Percentiles rank a stretch among this genome's conserved stretches.
These are phyloP conservation scores for Cytospora mali DNA, from an alignment of 2,329 filamentous ascomycete species.

Conservation along the genomic window DNA sequence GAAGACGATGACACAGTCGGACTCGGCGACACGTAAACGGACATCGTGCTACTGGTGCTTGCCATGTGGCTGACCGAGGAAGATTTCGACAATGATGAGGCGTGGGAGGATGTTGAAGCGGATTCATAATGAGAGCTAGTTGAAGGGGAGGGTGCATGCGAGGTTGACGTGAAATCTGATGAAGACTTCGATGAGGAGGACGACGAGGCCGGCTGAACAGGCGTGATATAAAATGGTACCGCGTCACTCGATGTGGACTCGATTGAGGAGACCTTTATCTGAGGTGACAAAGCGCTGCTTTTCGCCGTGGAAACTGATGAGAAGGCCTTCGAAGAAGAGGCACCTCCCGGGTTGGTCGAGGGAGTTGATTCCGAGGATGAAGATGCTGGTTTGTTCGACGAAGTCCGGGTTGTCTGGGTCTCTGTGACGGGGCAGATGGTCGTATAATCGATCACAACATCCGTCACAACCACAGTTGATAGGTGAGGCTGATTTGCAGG, in stretches of 20 bases:
- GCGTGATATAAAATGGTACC: neutral
- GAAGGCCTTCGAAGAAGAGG: no score
- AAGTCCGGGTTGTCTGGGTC: neutral
- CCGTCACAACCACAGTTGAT: conserved; percentile 15
- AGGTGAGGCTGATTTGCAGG: conserved; percentile 1
- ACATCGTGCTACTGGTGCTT: no score
- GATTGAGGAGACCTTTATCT: no score
- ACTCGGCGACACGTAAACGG: no score
- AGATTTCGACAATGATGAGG: no score
- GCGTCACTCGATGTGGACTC: no score
- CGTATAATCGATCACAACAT: conserved; percentile 11
- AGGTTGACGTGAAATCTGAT: neutral
- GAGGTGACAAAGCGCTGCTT: no score
- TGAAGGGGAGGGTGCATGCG: neutral
- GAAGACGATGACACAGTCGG: no score
- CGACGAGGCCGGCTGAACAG: neutral
- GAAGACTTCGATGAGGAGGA: neutral
- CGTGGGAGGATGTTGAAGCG: neutral
- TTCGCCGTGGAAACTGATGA: no score
- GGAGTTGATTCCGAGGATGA: neutral
- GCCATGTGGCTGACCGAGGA: no score
- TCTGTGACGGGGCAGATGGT: conserved; percentile 20
- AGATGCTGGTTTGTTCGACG: neutral
- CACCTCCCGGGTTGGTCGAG: no score
- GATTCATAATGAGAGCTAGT: neutral